phyloP scores from a whole-genome alignment of 441 rosid genomes.

The Mallotus repandus region DNA sequence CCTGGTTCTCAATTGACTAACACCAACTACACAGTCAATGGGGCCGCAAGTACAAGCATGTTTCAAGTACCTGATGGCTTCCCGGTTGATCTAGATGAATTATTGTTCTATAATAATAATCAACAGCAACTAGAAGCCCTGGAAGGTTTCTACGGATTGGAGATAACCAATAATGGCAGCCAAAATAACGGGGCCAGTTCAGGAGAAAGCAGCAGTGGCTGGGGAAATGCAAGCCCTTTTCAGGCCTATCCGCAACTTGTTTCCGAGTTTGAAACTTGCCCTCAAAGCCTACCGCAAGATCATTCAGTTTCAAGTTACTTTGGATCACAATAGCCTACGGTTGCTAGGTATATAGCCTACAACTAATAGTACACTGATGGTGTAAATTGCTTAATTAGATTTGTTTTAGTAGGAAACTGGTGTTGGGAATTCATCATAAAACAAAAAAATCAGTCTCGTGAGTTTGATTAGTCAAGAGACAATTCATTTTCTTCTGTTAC shows the following conservation, averaged over 20 bases:
- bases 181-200: constrained; percentile 28
- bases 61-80: constrained; percentile 28
- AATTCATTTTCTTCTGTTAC: constrained; percentile 12
- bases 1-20: constrained; percentile 25
- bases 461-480: constrained; percentile 14
- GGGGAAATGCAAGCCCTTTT: constrained; percentile 38
- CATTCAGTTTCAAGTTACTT: constrained; percentile 36
- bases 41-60: constrained; percentile 16
- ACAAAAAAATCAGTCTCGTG: not conserved
- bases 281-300: constrained; percentile 32
- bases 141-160: constrained; percentile 34
- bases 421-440: constrained; percentile 12
- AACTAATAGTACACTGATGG: not conserved
- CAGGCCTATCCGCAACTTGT: constrained; percentile 32
- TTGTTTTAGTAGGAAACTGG: constrained; percentile 22
- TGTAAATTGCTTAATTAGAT: constrained; percentile 21
- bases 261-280: constrained; percentile 37
- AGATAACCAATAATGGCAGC: constrained; percentile 29
- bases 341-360: not conserved
- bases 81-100: constrained; percentile 24
- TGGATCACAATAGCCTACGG: constrained; percentile 26
- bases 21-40: constrained; percentile 17
- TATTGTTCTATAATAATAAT: constrained; percentile 26
- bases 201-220: constrained; percentile 42
- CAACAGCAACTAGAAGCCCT: constrained; percentile 27